Evolutionary conservation across 1,284 basidiomycete genomes (phyloP).

Genomic region (Moesziomyces antarcticus): DNA sequence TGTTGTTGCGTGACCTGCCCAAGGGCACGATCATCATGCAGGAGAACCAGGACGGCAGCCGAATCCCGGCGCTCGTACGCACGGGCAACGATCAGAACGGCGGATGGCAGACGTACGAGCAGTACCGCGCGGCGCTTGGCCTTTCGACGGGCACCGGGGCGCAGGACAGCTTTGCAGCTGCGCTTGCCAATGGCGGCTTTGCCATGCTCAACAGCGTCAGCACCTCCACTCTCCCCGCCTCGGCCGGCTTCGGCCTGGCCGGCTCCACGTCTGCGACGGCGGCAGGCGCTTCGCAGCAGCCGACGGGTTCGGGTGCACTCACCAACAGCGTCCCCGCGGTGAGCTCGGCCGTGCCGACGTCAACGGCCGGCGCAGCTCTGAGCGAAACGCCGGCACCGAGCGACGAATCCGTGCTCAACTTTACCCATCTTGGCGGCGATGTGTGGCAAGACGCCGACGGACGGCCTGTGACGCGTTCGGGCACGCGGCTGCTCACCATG

Average conservation of each 20-base stretch:
- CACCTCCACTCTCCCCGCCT: slow-evolving; percentile 1
- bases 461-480: slow-evolving; percentile 46
- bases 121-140: slow-evolving; percentile 41
- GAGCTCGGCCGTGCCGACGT: slow-evolving; percentile 5
- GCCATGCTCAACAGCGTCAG: slow-evolving; percentile 36
- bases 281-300: background rate
- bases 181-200: slow-evolving; percentile 35
- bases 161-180: slow-evolving; percentile 26
- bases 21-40: slow-evolving; percentile 75
- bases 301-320: slow-evolving; percentile 4
- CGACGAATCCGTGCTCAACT: slow-evolving; percentile 15
- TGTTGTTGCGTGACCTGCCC: slow-evolving; percentile 75
- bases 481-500: slow-evolving; percentile 55
- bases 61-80: slow-evolving; percentile 49
- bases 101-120: slow-evolving; percentile 64
- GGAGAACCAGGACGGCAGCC: slow-evolving; percentile 66
- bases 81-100: slow-evolving; percentile 52
- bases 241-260: background rate
- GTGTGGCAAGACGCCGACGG: slow-evolving; percentile 54
- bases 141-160: slow-evolving; percentile 24
- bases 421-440: slow-evolving; percentile 52
- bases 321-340: slow-evolving; percentile 9
- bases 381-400: background rate
- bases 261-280: background rate
- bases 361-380: background rate